Percentiles rank a stretch among this genome's conserved stretches.
Evolutionary conservation across 2,329 filamentous ascomycete genomes (phyloP).

Genomic region (Tolypocladium sp.): DNA sequence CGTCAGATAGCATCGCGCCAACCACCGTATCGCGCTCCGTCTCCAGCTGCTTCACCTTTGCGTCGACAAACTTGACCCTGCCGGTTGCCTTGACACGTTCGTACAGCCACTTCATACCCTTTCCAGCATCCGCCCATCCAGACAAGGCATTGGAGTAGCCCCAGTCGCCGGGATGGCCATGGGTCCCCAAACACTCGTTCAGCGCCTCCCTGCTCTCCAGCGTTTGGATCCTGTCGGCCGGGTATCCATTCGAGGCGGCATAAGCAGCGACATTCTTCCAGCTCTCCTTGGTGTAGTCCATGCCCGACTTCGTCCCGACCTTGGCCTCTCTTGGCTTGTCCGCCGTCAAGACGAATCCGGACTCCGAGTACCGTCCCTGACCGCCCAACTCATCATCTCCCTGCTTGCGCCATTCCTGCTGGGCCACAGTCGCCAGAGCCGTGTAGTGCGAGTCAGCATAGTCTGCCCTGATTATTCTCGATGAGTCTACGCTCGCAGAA

Average conservation of each 20-base stretch:
- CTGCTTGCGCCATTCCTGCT: slow-evolving; percentile 56
- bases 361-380: slow-evolving; percentile 60
- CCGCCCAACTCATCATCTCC: slow-evolving; percentile 48
- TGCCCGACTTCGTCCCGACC: slow-evolving; percentile 30
- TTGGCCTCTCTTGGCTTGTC: slow-evolving; percentile 27
- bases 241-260: slow-evolving; percentile 26
- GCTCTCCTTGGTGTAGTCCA: slow-evolving; percentile 51
- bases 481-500: slow-evolving; percentile 52
- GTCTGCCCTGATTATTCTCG: slow-evolving; percentile 60
- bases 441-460: slow-evolving; percentile 77
- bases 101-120: slow-evolving; percentile 57
- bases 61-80: slow-evolving; percentile 47
- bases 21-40: slow-evolving; percentile 31
- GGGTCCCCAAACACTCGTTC: slow-evolving; percentile 32
- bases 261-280: slow-evolving; percentile 50
- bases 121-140: slow-evolving; percentile 75
- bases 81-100: slow-evolving; percentile 42
- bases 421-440: slow-evolving; percentile 60
- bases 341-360: slow-evolving; percentile 57
- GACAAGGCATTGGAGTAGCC: slow-evolving; percentile 67
- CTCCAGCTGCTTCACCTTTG: slow-evolving; percentile 34
- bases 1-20: slow-evolving; percentile 38
- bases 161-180: slow-evolving; percentile 47
- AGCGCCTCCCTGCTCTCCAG: slow-evolving; percentile 37
- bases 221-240: slow-evolving; percentile 29